These are phyloP conservation scores for button mushroom (Agaricus bisporus) DNA, from an alignment of 768 basidiomycete genomes.

Conservation along the genomic window DNA sequence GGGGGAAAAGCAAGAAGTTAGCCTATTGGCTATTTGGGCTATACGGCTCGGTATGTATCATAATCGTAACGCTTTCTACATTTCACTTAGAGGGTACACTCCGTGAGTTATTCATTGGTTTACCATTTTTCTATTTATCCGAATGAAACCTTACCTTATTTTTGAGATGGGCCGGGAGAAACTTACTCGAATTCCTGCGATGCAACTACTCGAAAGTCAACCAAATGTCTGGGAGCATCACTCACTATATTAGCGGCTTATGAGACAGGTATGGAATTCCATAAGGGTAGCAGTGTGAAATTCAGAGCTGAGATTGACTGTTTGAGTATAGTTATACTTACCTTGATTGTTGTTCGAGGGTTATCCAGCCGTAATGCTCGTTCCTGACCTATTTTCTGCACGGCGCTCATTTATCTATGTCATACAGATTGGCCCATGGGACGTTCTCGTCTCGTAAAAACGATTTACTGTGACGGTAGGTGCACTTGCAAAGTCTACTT, in stretches of 20 bases:
- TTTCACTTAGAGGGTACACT: neutral
- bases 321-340: neutral
- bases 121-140: too few relatives aligned
- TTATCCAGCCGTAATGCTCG: neutral
- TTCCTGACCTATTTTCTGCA: neutral
- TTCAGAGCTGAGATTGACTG: neutral
- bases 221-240: neutral
- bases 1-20: neutral
- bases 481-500: neutral
- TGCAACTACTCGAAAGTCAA: neutral
- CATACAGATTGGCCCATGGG: neutral
- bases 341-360: neutral
- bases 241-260: neutral
- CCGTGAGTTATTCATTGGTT: neutral
- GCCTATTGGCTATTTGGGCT: neutral
- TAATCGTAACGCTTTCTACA: neutral
- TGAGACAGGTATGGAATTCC: neutral
- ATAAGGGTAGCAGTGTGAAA: neutral
- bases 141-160: neutral
- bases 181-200: neutral
- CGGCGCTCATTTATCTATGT: neutral
- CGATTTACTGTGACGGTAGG: neutral
- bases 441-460: neutral
- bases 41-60: neutral
- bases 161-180: neutral